Base-by-base conservation (phyloP, 352 stramenopile genomes). In the Pythium periplocum region DNA sequence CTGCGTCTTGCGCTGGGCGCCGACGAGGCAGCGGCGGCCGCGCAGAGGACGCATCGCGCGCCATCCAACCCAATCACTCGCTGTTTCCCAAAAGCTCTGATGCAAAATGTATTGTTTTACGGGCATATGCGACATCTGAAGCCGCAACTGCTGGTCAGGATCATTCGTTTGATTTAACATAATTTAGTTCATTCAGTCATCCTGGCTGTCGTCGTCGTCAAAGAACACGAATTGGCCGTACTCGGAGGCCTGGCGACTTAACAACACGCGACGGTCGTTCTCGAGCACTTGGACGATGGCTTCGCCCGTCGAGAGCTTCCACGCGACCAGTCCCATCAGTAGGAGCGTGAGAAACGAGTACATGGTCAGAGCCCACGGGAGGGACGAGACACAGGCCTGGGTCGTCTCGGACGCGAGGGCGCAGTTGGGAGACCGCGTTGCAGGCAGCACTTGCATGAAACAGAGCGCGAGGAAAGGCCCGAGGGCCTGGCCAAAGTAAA, bases 151-250 rank as follows among this genome's bases (percentile, higher is more conserved):
- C 17, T 26, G 17, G 17, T 26, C 17, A 26, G 17, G 17, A 26
- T 26, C 17, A 26, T 26, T 26, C 17, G 17, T 26, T 26, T 26
- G 17, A 26, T 26, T 26, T 26, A 26, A 26, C 17, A 26, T 26
- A 26, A 26, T 26, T 26, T 26, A 26, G 17, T 26, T 26, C 40
- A 41, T 53, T 31, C 43, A 59, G 45, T 69, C 53, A 10, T 51
- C 52, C 2, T 75, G 59, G 37, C 61, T 62, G 1, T 79, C 71
- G 11, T 89, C 74, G 7, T 87, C 78, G 63, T 89, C 78, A 40
- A 89, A 83, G 61, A 73, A 79, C 7, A 89, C 74, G 54, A 86
- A 89, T 59, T 87, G 75, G 4, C 78, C 78, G 62, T 89, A 87
- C 60, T 87, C 76, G 42, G 78, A 86, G 39, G 75, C 52, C 62